A percentile compares a stretch with the other conserved stretches of the same genome.
phyloP scores from a whole-genome alignment of 1,139 yeast species.

The Hyphopichia wangnamkhiaoensis region DNA sequence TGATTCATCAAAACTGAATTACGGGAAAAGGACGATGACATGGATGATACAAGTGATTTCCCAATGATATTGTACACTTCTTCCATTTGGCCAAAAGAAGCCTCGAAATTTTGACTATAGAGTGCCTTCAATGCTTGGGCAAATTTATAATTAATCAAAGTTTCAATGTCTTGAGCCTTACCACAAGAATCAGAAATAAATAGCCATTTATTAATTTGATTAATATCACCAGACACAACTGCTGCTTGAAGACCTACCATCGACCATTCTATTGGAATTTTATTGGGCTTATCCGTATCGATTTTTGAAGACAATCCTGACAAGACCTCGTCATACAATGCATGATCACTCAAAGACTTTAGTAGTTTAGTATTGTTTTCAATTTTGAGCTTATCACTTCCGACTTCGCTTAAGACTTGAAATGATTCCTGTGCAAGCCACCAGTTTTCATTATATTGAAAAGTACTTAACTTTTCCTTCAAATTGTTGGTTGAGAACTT shows the following conservation, averaged over 20 bases:
- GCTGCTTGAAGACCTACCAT: constrained; percentile 76
- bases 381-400: constrained; percentile 27
- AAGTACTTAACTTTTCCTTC: constrained; percentile 70
- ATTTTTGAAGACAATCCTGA: constrained; percentile 32
- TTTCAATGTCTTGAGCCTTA: constrained; percentile 49
- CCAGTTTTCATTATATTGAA: constrained; percentile 89
- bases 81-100: constrained; percentile 42
- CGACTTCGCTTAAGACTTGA: constrained; percentile 58
- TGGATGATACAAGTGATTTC: constrained; percentile 57
- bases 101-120: constrained; percentile 24
- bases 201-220: constrained; percentile 59
- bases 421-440: constrained; percentile 84
- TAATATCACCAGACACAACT: constrained; percentile 59
- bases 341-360: constrained; percentile 43
- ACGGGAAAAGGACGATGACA: constrained; percentile 63
- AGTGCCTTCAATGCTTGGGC: constrained; percentile 61
- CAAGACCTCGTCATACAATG: constrained; percentile 43
- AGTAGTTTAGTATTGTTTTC: constrained; percentile 37
- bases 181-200: constrained; percentile 36
- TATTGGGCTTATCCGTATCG: constrained; percentile 21
- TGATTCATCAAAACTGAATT: constrained; percentile 58
- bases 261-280: constrained; percentile 54
- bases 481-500: constrained; percentile 70
- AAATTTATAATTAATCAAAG: constrained; percentile 62
- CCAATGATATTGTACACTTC: constrained; percentile 61